Base-by-base conservation (phyloP, 1,139 yeast species). In the Torulaspora globosa region DNA sequence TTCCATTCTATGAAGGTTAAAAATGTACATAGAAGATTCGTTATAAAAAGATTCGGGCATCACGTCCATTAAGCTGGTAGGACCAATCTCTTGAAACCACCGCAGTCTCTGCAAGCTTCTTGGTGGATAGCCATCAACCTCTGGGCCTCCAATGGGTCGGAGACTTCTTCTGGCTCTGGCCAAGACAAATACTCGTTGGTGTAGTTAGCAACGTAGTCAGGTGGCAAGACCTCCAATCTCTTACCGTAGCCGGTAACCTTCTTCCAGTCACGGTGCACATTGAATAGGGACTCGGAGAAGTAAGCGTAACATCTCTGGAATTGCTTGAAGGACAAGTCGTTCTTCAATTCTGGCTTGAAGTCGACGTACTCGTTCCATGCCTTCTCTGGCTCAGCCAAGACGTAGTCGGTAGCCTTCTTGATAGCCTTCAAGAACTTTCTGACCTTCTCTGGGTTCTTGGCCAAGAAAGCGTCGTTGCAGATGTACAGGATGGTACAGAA, bases 401-500 rank as follows among this genome's bases (percentile, higher is more conserved):
- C 70, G 51, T 63, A 73, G 56, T 74, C 78, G 35, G 80, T 75
- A 19, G 80, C 76, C 53, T 61, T 70, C 63, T 75, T 77, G 54
- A 74, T 64, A 8, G 80, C 81, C 19, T 53, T 67, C 70, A 76
- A 59, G 60, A 76, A 73, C 50, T 63, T 66, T 39, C 53, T 63
- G 44, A 76, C 72, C 60, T 74, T 73, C 34, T 70, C 76, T n/a
- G 76, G 76, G 61, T 77, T 73, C 41, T 62, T 67, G n/a, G 66
- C 68, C 58, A 77, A 68, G 56, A 76, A 77, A 40, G 69, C 63
- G 56, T 77, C 82, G 58, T 77, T 76, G 56, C 71, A 72, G 57
- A 77, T 77, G 70, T 75, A 76, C 59, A 76, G 68, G 51, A 77
- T 73, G 35, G 80, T 74, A 56, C 81, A 77, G 74, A 77, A 77